phyloP scores from a whole-genome alignment of 177 flowering plant species.

The Vitis hybrid region DNA sequence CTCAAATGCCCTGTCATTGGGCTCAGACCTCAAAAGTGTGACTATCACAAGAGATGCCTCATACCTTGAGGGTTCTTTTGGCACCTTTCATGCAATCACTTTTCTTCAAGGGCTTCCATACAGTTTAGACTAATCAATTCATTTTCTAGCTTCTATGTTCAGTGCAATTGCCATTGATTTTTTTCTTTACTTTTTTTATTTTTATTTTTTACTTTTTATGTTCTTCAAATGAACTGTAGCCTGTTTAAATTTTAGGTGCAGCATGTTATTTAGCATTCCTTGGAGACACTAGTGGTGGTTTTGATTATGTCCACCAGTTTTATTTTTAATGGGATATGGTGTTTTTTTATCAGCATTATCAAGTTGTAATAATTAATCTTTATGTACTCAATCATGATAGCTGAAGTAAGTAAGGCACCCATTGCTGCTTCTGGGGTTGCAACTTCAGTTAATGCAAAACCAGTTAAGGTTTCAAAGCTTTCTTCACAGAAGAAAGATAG shows the following conservation, averaged over 20 bases:
- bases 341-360: background rate
- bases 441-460: constrained; percentile 29
- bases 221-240: background rate
- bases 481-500: constrained; percentile 35
- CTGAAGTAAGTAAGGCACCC: constrained; percentile 26
- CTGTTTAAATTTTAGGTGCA: background rate
- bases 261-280: background rate
- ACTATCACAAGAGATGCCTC: too few relatives aligned
- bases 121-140: too few relatives aligned
- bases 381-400: constrained; percentile 8
- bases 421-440: constrained; percentile 22
- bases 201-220: background rate
- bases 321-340: background rate
- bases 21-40: too few relatives aligned
- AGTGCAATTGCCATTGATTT: too few relatives aligned
- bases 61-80: too few relatives aligned
- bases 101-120: too few relatives aligned
- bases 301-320: background rate
- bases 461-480: constrained; percentile 30
- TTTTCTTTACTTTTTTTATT: too few relatives aligned
- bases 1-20: too few relatives aligned
- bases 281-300: too few relatives aligned
- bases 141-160: too few relatives aligned
- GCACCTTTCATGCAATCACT: too few relatives aligned
- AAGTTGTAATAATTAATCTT: too few relatives aligned